Conservation (phyloP, 306 rosid genomes). For the Prunus mira region DNA sequence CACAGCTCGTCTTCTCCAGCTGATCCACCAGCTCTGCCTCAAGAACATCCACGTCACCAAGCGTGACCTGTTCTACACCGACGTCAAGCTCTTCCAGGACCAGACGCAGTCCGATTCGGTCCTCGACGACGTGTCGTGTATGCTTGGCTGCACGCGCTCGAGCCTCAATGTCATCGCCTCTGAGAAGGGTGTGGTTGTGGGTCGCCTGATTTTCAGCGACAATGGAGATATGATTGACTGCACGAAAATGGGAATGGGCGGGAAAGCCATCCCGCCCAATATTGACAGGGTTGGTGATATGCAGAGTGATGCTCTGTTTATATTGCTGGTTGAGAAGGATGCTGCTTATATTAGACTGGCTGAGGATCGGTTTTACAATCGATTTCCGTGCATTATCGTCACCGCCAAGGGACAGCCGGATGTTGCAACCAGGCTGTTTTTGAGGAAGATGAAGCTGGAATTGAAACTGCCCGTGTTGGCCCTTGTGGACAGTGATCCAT, state of each 20-base stretch:
- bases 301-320: conserved; percentile 87
- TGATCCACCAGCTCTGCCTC: conserved; percentile 75
- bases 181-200: conserved; percentile 90
- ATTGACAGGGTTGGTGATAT: conserved; percentile 87
- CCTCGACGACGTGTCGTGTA: conserved; percentile 83
- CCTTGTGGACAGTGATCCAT: conserved; percentile 89
- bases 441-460: conserved; percentile 89
- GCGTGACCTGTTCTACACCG: conserved; percentile 93
- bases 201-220: conserved; percentile 84
- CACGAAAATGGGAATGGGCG: conserved; percentile 98
- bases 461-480: conserved; percentile 85
- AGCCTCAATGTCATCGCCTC: conserved; percentile 85
- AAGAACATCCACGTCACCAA: conserved; percentile 86
- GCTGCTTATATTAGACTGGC: conserved; percentile 91
- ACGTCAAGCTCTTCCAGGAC: conserved; percentile 88
- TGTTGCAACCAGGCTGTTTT: conserved; percentile 81
- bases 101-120: conserved; percentile 83
- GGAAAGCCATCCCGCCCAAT: conserved; percentile 86
- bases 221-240: conserved; percentile 93
- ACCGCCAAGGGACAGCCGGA: conserved; percentile 87
- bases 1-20: conserved; percentile 67
- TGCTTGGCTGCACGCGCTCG: conserved; percentile 85
- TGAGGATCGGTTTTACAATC: conserved; percentile 88
- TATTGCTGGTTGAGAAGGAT: conserved; percentile 86
- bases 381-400: conserved; percentile 76